Evolutionary conservation across 192 early-diverging fungal species (phyloP), one percentile per base, ranked within the genome.

Genomic region (Chytriomyces hyalinus): DNA sequence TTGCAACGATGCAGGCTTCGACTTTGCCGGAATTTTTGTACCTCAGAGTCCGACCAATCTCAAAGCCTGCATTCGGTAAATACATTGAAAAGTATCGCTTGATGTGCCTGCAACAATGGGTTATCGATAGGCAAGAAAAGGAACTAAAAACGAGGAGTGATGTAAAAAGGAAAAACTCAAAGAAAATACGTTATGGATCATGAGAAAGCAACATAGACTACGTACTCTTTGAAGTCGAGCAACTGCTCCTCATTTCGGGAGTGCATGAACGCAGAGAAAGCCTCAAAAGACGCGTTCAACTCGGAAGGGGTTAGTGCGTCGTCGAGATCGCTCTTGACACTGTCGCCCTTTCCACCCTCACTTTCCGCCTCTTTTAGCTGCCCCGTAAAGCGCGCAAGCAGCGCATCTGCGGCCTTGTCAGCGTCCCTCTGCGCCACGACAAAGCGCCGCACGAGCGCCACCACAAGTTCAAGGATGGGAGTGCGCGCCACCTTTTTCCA

Each of bases 81-180:
- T 93, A 92, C 89, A 91, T 93, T 6, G 78, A 77, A 36, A 93
- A 72, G 73, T 93, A 93, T 60, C 88, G 83, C 15, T 73, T 78
- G 0, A 83, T 81, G 61, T 92, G 91, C 45, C 85, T 84, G 61
- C 45, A 36, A 36, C 1, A 36, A 24, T 36, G 36, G 3, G 36
- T 36, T 36, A 36, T 36, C 36, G 15, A 44, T 63, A 4, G 15
- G n/a, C 53, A 57, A 57, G 0, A 57, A 57, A n/a, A 20, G 13
- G 2, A n/a, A 26, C 10, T 3, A 0, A 36, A 36, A 36, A 2
- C 36, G 36, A 36, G 36, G 36, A 36, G 36, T 36, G 36, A 36
- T 36, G 36, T 4, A 36, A 36, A 36, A 36, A 36, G 36, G 51
- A 28, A 50, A 68, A 75, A 64, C 17, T 22, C n/a, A 53, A 45